phyloP scores from a whole-genome alignment of 2,329 filamentous ascomycete species.

The Pseudogymnoascus sp. region DNA sequence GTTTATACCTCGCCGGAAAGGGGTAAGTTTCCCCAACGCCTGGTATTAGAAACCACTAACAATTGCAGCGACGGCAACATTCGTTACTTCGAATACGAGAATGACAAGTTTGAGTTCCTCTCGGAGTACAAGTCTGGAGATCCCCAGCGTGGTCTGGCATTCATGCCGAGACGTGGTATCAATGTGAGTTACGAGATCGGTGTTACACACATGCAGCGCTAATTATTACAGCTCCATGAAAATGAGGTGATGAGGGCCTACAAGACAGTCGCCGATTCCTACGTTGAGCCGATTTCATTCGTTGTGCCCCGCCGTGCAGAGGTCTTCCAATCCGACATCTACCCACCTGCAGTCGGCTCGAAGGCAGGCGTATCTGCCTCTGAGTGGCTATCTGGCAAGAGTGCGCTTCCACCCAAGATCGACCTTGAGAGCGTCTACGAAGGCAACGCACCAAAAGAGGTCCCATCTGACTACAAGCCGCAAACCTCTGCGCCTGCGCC shows the following conservation, averaged over 20 bases:
- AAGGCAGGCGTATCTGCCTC: conserved; percentile 72
- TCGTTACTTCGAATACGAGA: conserved; percentile 96
- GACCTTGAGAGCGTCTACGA: conserved; percentile 90
- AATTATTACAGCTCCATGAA: conserved; percentile 62
- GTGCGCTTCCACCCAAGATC: conserved; percentile 79
- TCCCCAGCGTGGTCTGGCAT: conserved; percentile 88
- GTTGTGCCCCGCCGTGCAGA: conserved; percentile 90
- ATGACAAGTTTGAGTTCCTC: conserved; percentile 96
- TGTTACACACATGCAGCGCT: conserved; percentile 14
- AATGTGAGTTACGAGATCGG: conserved; percentile 50
- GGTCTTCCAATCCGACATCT: conserved; percentile 96
- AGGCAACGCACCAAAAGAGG: conserved; percentile 70
- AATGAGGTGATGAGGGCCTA: conserved; percentile 94
- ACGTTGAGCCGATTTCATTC: conserved; percentile 96
- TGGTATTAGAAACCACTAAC: conserved; percentile 12
- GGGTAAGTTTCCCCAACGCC: conserved; percentile 53
- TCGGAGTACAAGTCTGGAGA: conserved; percentile 97
- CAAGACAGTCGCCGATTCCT: conserved; percentile 92
- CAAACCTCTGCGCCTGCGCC: conserved; percentile 40
- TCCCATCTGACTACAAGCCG: conserved; percentile 62
- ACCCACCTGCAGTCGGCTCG: conserved; percentile 72
- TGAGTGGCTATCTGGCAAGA: conserved; percentile 85
- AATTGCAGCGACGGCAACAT: conserved; percentile 83
- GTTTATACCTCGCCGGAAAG: conserved; percentile 93
- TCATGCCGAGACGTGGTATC: conserved; percentile 89